Percentiles rank a stretch among this genome's conserved stretches.
Conservation (phyloP, 2,329 filamentous ascomycete species). For the Pseudogymnoascus sp. region DNA sequence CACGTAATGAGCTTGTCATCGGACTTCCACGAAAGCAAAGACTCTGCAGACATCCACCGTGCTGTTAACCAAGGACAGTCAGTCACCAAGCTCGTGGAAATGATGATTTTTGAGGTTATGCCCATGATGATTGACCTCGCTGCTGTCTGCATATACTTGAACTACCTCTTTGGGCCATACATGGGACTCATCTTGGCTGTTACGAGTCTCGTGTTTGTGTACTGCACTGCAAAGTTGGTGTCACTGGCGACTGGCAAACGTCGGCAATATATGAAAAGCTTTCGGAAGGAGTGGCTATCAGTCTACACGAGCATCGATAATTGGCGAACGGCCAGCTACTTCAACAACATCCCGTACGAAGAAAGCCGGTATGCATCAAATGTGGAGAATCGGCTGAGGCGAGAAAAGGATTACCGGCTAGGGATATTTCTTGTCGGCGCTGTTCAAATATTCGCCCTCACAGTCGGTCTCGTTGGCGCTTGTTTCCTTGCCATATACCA, state of each 20-base stretch:
- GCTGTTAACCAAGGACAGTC: constrained; percentile 55
- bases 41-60: constrained; percentile 55
- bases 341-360: constrained; percentile 5
- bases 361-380: constrained; percentile 19
- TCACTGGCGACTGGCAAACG: constrained; percentile 27
- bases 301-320: constrained; percentile 32
- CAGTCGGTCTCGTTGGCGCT: constrained; percentile 39
- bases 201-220: constrained; percentile 43
- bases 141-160: constrained; percentile 52
- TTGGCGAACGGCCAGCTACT: constrained; percentile 31
- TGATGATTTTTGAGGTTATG: constrained; percentile 48
- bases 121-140: constrained; percentile 55
- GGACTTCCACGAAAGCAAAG: constrained; percentile 60
- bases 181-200: constrained; percentile 43
- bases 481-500: constrained; percentile 45
- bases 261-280: constrained; percentile 28
- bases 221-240: constrained; percentile 35
- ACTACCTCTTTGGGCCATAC: constrained; percentile 52
- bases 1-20: constrained; percentile 62
- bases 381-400: constrained; percentile 32
- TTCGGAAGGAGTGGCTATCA: constrained; percentile 30
- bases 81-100: constrained; percentile 50
- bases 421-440: constrained; percentile 30
- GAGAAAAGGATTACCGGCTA: constrained; percentile 30
- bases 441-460: constrained; percentile 39